Conservation (phyloP, 805 yeast species). For the Vanderwaltozyma polyspora region DNA sequence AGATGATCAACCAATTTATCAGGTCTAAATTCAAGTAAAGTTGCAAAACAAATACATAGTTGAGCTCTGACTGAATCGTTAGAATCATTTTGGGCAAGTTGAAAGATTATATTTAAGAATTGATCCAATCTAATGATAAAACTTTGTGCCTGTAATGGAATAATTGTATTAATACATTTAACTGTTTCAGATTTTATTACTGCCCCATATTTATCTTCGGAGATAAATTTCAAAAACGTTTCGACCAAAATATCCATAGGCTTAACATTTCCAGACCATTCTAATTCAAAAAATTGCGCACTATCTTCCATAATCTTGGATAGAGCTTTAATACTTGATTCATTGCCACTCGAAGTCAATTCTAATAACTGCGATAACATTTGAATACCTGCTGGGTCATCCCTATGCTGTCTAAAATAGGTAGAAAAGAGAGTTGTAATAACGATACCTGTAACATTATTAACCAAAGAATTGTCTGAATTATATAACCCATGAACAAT, state of each 20-base stretch:
- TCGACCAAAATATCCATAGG: conserved; percentile 64
- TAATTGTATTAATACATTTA: conserved; percentile 64
- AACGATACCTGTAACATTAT: conserved; percentile 85
- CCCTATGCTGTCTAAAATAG: conserved; percentile 27
- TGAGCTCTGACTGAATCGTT: conserved; percentile 54
- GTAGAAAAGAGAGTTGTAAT: conserved; percentile 68
- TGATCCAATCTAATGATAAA: conserved; percentile 54
- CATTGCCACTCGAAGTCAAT: conserved; percentile 39
- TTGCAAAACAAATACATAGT: conserved; percentile 66
- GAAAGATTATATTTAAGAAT: conserved; percentile 53
- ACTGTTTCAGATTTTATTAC: conserved; percentile 52
- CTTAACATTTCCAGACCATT: conserved; percentile 40
- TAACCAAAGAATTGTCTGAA: conserved; percentile 35
- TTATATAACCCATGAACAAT: conserved; percentile 32
- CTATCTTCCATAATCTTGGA: conserved; percentile 88
- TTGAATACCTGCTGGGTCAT: conserved; percentile 44
- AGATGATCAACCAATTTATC: conserved; percentile 72
- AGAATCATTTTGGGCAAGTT: conserved; percentile 48
- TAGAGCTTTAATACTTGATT: conserved; percentile 52
- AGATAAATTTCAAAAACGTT: conserved; percentile 44
- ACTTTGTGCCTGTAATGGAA: conserved; percentile 57
- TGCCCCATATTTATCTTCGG: conserved; percentile 27
- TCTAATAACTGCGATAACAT: conserved; percentile 58
- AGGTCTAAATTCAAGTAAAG: conserved; percentile 64
- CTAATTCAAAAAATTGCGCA: conserved; percentile 49